Base-by-base conservation (phyloP, 441 rosid species). In the Syzygium malaccense region DNA sequence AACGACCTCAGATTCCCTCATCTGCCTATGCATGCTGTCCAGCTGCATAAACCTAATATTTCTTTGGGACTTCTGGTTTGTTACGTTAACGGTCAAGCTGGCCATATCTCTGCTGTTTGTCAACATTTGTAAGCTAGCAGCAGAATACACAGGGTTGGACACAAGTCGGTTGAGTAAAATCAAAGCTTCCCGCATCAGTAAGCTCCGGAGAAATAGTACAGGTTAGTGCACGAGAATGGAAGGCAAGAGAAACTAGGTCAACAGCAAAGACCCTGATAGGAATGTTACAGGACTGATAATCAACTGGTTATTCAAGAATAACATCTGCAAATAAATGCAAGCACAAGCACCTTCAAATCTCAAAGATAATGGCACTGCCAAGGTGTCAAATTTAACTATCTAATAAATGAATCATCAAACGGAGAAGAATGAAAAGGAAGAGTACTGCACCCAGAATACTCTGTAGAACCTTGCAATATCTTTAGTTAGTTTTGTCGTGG, bases 131-230 rank as follows among this genome's bases (percentile, higher is more conserved):
- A 96, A 91, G 14, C 92, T 91, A 2, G 93, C 91, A 55, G 94
- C 91, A 55, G 98, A 95, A 90, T 93, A 94, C 62, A 75, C 90
- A 4, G 95, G 92, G 85, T 93, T 94, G 60, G 98, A 95, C 13
- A 94, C 97, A 4, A 95, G 96, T 86, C 99, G 91, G 89, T 96
- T 96, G 28, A 97, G 97, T 90, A 96, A 87, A 89, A 96, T 98
- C 89, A 95, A 68, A 86, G 92, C 93, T 93, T 98, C 99, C 87
- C 99, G 94, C 87, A 96, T 92, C 92, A 96, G 89, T 88, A 92
- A 88, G 8, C 94, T 93, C 96, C 97, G 96, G 89, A 37, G 51
- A 87, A 57, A 53, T 66, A 57, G n/a, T 26, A 17, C 5, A 51
- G 58, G 14, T 55, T 30, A 55, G 26, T 57, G 49, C 68, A 78